phyloP scores from a whole-genome alignment of 176 grass and related monocot species.

The Lolium perenne region DNA sequence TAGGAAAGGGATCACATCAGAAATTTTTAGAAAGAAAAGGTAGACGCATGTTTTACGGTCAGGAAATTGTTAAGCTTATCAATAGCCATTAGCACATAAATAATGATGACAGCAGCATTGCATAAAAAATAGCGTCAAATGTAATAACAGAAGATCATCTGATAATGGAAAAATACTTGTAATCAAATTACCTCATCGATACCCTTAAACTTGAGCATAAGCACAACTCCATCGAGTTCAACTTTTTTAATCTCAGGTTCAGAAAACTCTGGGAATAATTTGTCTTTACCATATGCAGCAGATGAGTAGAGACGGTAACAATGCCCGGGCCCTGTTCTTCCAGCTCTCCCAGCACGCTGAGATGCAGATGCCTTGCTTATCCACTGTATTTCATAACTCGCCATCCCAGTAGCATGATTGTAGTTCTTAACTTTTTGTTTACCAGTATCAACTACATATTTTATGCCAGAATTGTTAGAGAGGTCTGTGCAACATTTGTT shows the following conservation, averaged over 20 bases:
- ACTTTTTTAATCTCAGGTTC: slow-evolving; percentile 71
- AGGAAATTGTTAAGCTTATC: neutral
- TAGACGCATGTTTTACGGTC: neutral
- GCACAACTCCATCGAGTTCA: slow-evolving; percentile 76
- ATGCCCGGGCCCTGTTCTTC: slow-evolving; percentile 83
- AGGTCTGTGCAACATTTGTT: slow-evolving; percentile 89
- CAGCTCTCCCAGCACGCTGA: slow-evolving; percentile 79
- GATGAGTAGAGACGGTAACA: slow-evolving; percentile 82
- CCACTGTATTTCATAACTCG: slow-evolving; percentile 75
- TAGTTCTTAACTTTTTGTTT: slow-evolving; percentile 90
- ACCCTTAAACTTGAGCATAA: slow-evolving; percentile 83
- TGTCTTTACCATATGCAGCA: slow-evolving; percentile 80
- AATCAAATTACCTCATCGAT: slow-evolving; percentile 63
- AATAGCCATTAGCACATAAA: neutral
- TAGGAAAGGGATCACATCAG: neutral
- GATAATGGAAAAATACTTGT: neutral
- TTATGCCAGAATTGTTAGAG: slow-evolving; percentile 76
- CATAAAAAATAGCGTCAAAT: slow-evolving; percentile 1
- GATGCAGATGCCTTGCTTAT: slow-evolving; percentile 92
- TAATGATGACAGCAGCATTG: neutral
- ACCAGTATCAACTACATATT: slow-evolving; percentile 54
- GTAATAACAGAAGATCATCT: slow-evolving; percentile 12
- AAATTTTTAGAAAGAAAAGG: neutral
- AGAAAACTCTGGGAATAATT: slow-evolving; percentile 84
- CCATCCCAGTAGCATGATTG: slow-evolving; percentile 63